Base-by-base conservation (phyloP, 345 rosid species). In the Pugionium cornutum region DNA sequence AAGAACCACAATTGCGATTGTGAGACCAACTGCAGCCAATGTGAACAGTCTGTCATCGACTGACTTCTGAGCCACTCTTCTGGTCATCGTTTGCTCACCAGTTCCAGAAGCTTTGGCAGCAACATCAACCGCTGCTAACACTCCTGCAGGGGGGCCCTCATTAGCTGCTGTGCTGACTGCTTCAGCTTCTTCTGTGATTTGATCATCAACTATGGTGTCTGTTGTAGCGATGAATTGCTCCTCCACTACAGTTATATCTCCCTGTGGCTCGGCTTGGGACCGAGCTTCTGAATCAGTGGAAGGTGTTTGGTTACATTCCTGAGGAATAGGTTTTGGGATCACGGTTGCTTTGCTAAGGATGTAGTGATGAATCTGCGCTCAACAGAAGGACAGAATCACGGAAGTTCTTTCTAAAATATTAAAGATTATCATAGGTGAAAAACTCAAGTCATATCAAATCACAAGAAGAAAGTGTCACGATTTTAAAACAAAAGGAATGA, bases 1-100 rank as follows among this genome's bases (percentile, higher is more conserved):
- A 51, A 94, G 97, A 78, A 80, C 89, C 75, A 88, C 53, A 59
- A 90, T 94, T 2, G 99, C 97, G 27, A 94, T 58, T n/a, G 92
- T 81, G 32, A 94, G 92, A 66, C 95, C 99, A 35, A 94, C 84
- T 1, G 89, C 95, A 6, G 96, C 97, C 97, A 78, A 83, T 1
- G 96, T 87, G 76, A 90, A 85, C 74, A 94, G 32, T 43, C 92
- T 82, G 56, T 90, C 99, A 64, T 86, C 97, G 59, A 81, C 84
- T n/a, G 84, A 84, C 62, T 53, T 86, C 45, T 53, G 72, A 58
- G 72, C 67, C 2, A 44, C 40, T 50, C 72, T 53, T 27, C 30
- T 0, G 46, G 7, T 34, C 9, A 70, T 59, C 49, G 33, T 81
- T 39, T 45, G 87, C 66, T 64, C 76, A 44, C 50, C 66, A 47